Percentiles rank a stretch among this genome's conserved stretches.
Evolutionary conservation across 2,329 filamentous ascomycete species (phyloP).

Genomic region (Didymellaceae sp.): DNA sequence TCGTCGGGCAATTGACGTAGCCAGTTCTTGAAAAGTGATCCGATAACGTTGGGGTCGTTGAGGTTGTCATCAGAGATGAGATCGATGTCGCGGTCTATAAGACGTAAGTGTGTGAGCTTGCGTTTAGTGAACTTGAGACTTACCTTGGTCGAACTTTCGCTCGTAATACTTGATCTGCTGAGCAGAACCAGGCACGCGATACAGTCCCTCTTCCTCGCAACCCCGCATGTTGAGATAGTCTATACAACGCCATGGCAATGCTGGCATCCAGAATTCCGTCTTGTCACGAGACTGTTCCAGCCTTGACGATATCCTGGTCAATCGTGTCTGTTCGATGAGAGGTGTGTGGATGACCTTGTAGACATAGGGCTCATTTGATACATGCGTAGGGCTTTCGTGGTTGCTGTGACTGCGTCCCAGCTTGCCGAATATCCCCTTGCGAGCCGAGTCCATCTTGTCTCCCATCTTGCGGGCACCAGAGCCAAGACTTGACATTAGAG

Average conservation of each 20-base stretch:
- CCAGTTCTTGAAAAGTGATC: constrained; percentile 96
- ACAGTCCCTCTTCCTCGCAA: constrained; percentile 91
- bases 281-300: constrained; percentile 89
- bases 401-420: constrained; percentile 73
- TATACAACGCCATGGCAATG: constrained; percentile 92
- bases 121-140: constrained; percentile 20
- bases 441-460: constrained; percentile 72
- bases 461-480: constrained; percentile 76
- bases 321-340: constrained; percentile 85
- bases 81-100: constrained; percentile 81
- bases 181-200: constrained; percentile 88
- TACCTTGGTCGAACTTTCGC: constrained; percentile 84
- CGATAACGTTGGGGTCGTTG: constrained; percentile 96
- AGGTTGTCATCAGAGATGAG: constrained; percentile 86
- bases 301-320: constrained; percentile 87
- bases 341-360: constrained; percentile 86
- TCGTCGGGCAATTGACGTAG: constrained; percentile 93
- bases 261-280: constrained; percentile 99
- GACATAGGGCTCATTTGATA: constrained; percentile 80
- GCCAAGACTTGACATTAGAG: constrained; percentile 76
- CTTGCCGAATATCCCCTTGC: constrained; percentile 84
- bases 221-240: constrained; percentile 92
- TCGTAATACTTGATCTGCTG: constrained; percentile 94
- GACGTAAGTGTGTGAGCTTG: constrained; percentile 16
- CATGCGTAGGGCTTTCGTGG: constrained; percentile 67